A percentile compares a stretch with the other conserved stretches of the same genome.
These are phyloP conservation scores for Vairimorpha necatrix DNA, from an alignment of 371 early-diverging fungal genomes.

Conservation along the genomic window DNA sequence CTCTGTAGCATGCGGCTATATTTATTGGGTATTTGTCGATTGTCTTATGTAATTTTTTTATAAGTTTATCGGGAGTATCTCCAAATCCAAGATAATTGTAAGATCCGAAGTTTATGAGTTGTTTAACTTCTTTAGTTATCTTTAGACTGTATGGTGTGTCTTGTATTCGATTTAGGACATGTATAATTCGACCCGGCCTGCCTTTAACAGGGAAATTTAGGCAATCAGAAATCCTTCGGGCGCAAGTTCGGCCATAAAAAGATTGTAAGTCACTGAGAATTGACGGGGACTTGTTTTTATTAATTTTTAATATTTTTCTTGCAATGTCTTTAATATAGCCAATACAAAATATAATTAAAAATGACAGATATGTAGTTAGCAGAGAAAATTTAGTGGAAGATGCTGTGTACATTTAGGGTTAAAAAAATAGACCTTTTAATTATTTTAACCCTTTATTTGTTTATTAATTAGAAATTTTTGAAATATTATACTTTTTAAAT, in stretches of 20 bases:
- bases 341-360: slow-evolving; percentile 53
- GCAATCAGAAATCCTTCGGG: slow-evolving; percentile 85
- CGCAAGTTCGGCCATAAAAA: slow-evolving; percentile 87
- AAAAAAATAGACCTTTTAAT: too few species aligned
- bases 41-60: slow-evolving; percentile 76
- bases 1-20: slow-evolving; percentile 67
- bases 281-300: slow-evolving; percentile 67
- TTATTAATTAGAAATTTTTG: too few species aligned
- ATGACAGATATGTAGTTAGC: slow-evolving; percentile 59
- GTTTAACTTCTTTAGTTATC: slow-evolving; percentile 73
- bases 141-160: slow-evolving; percentile 78
- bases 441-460: too few species aligned
- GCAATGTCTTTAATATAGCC: slow-evolving; percentile 62
- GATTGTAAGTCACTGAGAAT: slow-evolving; percentile 85
- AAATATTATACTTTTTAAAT: too few species aligned
- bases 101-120: slow-evolving; percentile 86
- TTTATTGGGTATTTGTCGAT: slow-evolving; percentile 63
- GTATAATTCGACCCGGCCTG: slow-evolving; percentile 82
- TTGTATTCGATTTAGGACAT: slow-evolving; percentile 74
- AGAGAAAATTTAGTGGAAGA: slow-evolving; percentile 19
- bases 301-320: slow-evolving; percentile 49
- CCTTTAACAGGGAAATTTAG: slow-evolving; percentile 90
- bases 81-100: slow-evolving; percentile 99
- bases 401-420: background rate
- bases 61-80: slow-evolving; percentile 77